Evolutionary conservation across 2,329 filamentous ascomycete species (phyloP).

Genomic region (Grosmannia penicillata): DNA sequence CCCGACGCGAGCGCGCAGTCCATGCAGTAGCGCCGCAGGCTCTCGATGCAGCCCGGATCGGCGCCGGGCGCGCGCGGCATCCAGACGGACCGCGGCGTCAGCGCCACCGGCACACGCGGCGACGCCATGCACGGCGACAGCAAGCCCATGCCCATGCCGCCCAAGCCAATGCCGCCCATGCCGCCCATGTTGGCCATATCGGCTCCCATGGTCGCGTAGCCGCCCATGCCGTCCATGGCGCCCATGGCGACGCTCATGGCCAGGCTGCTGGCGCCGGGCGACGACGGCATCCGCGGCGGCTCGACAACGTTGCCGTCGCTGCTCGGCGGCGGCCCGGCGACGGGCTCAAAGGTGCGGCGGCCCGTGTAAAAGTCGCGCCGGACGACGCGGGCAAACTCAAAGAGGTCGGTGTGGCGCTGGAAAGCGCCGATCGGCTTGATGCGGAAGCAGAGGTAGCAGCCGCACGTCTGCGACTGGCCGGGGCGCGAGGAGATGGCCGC

Average conservation of each 20-base stretch:
- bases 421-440: conserved; percentile 7
- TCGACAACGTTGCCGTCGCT: background rate
- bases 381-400: conserved; percentile 4
- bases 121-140: background rate
- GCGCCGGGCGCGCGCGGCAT: conserved; percentile 7
- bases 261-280: background rate
- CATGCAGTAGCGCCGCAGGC: conserved; percentile 10
- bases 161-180: background rate
- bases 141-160: background rate
- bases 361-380: conserved; percentile 9
- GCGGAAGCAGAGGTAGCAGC: conserved; percentile 12
- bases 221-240: background rate
- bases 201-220: background rate
- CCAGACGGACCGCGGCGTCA: background rate
- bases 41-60: conserved; percentile 8
- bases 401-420: background rate
- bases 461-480: background rate
- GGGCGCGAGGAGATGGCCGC: background rate
- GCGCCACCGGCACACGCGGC: background rate
- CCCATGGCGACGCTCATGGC: no score
- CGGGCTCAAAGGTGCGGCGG: conserved; percentile 4
- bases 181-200: background rate
- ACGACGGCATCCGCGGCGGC: conserved; percentile 3
- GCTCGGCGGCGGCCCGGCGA: background rate
- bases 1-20: conserved; percentile 7